Evolutionary conservation across 441 rosid genomes (phyloP).

Genomic region (Sinapis alba): DNA sequence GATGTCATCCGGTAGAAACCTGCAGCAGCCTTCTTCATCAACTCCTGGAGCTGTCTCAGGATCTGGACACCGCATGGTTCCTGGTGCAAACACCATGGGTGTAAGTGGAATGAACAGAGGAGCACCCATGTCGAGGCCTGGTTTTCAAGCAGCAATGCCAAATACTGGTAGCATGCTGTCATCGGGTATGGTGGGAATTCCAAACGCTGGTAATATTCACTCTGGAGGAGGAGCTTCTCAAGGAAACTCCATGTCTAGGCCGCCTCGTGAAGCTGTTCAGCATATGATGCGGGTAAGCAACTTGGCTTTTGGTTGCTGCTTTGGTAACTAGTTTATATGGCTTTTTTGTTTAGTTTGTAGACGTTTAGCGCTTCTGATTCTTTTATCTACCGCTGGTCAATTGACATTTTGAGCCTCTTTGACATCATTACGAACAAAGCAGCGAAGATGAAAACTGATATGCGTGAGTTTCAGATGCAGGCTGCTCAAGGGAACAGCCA

Average conservation of each 20-base stretch:
- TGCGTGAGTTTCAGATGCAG: constrained; percentile 75
- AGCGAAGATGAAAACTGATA: constrained; percentile 54
- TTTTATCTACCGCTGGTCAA: constrained; percentile 1
- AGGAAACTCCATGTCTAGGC: constrained; percentile 78
- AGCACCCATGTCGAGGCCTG: constrained; percentile 84
- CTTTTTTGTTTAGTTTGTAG: constrained; percentile 16
- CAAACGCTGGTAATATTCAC: constrained; percentile 68
- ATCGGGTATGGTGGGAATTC: constrained; percentile 72
- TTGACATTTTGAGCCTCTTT: constrained; percentile 25
- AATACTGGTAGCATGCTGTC: constrained; percentile 75
- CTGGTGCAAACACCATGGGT: constrained; percentile 84
- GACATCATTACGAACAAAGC: constrained; percentile 15
- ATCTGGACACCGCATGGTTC: constrained; percentile 61
- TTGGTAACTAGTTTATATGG: constrained; percentile 4
- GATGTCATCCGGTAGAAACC: constrained; percentile 66
- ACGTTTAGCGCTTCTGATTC: constrained; percentile 13
- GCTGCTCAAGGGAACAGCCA: constrained; percentile 71
- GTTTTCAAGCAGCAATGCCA: constrained; percentile 77
- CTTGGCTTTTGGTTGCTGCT: constrained; percentile 15
- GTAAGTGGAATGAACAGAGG: constrained; percentile 68
- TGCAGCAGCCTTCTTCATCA: constrained; percentile 78
- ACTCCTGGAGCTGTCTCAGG: constrained; percentile 73
- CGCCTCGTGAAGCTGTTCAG: constrained; percentile 80
- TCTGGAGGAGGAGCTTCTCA: constrained; percentile 70
- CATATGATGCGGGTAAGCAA: constrained; percentile 75